Conservation (phyloP, 805 yeast species). For the Yamadazyma laniorum region DNA sequence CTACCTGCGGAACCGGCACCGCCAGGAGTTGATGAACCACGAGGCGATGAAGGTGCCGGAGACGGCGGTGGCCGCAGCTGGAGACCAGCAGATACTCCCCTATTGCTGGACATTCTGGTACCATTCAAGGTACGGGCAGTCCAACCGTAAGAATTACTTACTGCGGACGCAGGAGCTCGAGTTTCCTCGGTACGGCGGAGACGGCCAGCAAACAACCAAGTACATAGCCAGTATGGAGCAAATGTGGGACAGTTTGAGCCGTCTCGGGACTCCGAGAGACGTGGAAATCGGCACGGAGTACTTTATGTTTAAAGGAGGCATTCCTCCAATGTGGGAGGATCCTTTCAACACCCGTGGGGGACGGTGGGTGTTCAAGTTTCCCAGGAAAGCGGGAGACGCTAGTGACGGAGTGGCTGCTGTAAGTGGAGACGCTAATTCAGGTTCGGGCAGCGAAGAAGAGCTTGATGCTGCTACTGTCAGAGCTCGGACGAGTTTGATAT, state of each 20-base stretch:
- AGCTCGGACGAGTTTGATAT: conserved; percentile 41
- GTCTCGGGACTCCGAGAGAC: conserved; percentile 38
- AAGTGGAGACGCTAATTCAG: conserved; percentile 10
- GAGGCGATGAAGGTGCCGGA: conserved; percentile 36
- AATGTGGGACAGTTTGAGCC: conserved; percentile 46
- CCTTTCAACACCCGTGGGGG: conserved; percentile 61
- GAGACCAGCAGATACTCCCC: conserved; percentile 40
- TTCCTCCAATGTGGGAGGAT: conserved; percentile 69
- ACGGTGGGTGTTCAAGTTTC: conserved; percentile 57
- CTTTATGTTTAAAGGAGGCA: conserved; percentile 56
- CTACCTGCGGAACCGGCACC: conserved; percentile 4
- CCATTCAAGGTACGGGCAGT: conserved; percentile 32
- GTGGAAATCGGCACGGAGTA: conserved; percentile 50
- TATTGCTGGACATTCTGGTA: conserved; percentile 53
- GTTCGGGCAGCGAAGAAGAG: conserved; percentile 49
- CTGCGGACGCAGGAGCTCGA: conserved; percentile 45
- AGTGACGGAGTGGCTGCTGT: conserved; percentile 17
- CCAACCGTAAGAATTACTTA: conserved; percentile 26
- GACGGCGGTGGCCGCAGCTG: conserved; percentile 25
- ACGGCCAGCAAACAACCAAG: conserved; percentile 11
- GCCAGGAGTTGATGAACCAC: conserved; percentile 11
- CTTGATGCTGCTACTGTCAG: conserved; percentile 20
- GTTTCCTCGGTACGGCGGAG: conserved; percentile 29
- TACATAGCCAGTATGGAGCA: conserved; percentile 51
- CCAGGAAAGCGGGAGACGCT: conserved; percentile 24